These are phyloP conservation scores for Backusella liffmaniae DNA, from an alignment of 192 early-diverging fungal species.

Conservation along the genomic window DNA sequence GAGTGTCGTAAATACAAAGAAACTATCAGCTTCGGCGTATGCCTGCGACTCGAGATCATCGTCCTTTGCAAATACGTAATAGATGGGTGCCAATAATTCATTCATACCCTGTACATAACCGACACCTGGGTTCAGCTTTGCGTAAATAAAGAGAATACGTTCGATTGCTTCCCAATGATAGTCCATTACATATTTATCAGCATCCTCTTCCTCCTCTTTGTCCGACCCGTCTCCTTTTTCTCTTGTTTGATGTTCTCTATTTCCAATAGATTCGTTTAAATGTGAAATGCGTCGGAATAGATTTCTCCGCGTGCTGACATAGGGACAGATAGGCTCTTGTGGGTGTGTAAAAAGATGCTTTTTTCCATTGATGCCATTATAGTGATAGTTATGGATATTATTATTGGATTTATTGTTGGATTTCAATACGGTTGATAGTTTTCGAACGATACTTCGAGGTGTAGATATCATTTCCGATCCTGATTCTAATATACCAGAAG, in stretches of 20 bases:
- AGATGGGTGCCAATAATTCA: conserved; percentile 76
- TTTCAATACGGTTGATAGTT: conserved; percentile 22
- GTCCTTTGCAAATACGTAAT: conserved; percentile 69
- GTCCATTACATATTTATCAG: conserved; percentile 42
- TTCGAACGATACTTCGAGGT: conserved; percentile 31
- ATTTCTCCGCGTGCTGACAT: conserved; percentile 47
- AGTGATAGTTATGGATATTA: neutral
- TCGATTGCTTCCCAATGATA: conserved; percentile 79
- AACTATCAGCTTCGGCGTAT: conserved; percentile 77
- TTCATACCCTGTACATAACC: conserved; percentile 90
- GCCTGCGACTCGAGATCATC: conserved; percentile 33
- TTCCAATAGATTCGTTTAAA: conserved; percentile 58
- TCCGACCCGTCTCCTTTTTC: neutral
- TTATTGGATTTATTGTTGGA: conserved; percentile 19
- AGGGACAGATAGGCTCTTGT: conserved; percentile 35
- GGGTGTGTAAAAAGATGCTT: conserved; percentile 13
- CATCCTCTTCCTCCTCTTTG: neutral
- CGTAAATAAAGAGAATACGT: conserved; percentile 75
- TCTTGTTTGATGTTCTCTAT: conserved; percentile 14
- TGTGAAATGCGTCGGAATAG: conserved; percentile 65
- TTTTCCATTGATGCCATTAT: neutral
- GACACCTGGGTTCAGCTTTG: conserved; percentile 75
- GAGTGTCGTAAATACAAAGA: conserved; percentile 67
- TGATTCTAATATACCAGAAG: conserved; percentile 15
- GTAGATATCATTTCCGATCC: conserved; percentile 14